Conservation (phyloP, 768 basidiomycete species). For the Russula olivacea region DNA sequence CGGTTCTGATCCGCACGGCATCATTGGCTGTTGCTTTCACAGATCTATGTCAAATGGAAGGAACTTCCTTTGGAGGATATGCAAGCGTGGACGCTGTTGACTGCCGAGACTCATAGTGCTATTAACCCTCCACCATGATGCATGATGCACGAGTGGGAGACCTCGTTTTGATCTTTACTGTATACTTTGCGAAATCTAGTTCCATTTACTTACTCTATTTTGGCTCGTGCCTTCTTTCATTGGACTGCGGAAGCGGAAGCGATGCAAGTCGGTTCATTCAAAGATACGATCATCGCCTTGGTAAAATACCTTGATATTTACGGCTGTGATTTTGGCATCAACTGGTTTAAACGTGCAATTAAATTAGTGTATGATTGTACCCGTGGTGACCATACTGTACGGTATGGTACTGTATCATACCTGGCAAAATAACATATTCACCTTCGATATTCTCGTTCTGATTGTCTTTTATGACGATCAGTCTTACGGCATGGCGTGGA, state of each 20-base stretch:
- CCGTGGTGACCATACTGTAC: not conserved
- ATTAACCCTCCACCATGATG: conserved; percentile 11
- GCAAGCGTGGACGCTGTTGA: conserved; percentile 36
- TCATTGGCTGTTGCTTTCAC: not conserved
- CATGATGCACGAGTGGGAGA: not conserved
- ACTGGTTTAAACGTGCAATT: not conserved
- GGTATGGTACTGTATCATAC: not conserved
- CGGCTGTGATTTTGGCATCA: not conserved
- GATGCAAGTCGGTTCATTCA: not conserved
- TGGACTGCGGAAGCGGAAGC: not conserved
- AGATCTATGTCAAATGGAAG: conserved; percentile 50
- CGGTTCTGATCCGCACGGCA: not conserved
- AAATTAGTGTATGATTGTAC: not conserved
- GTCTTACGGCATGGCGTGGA: not conserved
- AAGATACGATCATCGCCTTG: not conserved
- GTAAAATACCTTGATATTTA: not conserved
- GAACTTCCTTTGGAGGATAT: conserved; percentile 59
- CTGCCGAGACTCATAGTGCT: conserved; percentile 34
- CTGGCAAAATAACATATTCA: not conserved
- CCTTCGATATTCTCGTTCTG: not conserved
- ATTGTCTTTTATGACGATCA: not conserved
- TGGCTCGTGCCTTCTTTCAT: not conserved
- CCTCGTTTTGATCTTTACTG: not conserved
- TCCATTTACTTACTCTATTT: not conserved
- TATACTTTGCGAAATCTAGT: not conserved